phyloP scores from a whole-genome alignment of 1,284 basidiomycete species.

The Ustilago bromivora region DNA sequence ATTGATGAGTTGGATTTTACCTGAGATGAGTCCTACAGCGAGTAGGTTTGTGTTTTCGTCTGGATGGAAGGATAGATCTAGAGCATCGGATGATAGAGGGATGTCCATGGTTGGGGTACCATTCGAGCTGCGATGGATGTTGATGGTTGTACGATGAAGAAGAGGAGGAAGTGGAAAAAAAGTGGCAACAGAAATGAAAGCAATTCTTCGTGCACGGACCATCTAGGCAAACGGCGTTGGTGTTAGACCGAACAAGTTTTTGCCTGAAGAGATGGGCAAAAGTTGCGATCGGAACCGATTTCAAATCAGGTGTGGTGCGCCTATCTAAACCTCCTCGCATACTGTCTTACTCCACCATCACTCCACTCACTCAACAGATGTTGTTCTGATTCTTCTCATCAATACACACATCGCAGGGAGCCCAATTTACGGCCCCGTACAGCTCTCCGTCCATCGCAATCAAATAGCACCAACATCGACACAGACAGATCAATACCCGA shows the following conservation, averaged over 20 bases:
- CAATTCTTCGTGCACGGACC: slow-evolving; percentile 5
- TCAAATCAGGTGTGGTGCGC: slow-evolving; percentile 12
- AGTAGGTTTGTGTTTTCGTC: slow-evolving; percentile 74
- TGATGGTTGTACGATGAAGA: background rate
- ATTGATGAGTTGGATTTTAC: slow-evolving; percentile 81
- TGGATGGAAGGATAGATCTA: slow-evolving; percentile 90
- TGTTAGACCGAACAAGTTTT: slow-evolving; percentile 1
- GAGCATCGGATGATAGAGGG: slow-evolving; percentile 77
- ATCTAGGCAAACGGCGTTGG: too few relatives aligned
- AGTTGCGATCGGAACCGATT: slow-evolving; percentile 28
- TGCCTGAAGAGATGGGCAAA: background rate
- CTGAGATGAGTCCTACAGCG: slow-evolving; percentile 83
- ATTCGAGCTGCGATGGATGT: background rate
- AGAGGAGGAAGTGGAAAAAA: background rate
- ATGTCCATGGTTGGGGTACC: slow-evolving; percentile 57
- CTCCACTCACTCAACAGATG: background rate
- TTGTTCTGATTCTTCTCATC: too few relatives aligned
- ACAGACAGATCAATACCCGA: background rate
- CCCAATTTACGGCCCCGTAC: too few relatives aligned
- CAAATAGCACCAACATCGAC: background rate
- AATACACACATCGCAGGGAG: too few relatives aligned
- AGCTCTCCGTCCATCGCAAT: too few relatives aligned
- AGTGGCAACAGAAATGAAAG: too few relatives aligned
- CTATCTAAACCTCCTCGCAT: background rate
- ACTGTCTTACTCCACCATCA: background rate